Percentiles rank a stretch among this genome's conserved stretches.
phyloP scores from a whole-genome alignment of 305 asterid genomes.

The Ruellia speciosa region DNA sequence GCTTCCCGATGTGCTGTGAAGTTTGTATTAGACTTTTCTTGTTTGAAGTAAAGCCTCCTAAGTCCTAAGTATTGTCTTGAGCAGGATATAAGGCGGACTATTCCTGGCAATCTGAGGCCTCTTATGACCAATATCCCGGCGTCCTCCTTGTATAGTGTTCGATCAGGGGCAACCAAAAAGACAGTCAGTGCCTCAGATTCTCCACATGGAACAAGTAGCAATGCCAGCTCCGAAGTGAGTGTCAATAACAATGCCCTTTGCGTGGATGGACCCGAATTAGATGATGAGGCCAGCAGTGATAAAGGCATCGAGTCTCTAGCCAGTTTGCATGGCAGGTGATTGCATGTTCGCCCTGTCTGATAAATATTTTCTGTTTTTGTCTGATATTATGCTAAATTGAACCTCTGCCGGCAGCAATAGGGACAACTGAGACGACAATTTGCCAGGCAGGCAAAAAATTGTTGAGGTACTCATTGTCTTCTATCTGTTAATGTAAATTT shows the following conservation, averaged over 20 bases:
- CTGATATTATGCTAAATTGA: constrained; percentile 16
- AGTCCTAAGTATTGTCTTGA: constrained; percentile 12
- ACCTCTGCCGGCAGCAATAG: constrained; percentile 24
- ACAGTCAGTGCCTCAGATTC: constrained; percentile 72
- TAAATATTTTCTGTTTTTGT: constrained; percentile 12
- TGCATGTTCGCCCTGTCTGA: constrained; percentile 6
- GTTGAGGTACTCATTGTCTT: constrained; percentile 22
- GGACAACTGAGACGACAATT: constrained; percentile 20
- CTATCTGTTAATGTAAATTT: constrained; percentile 25
- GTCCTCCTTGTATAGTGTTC: constrained; percentile 88
- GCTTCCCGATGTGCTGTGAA: too few species aligned
- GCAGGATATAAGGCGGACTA: constrained; percentile 84
- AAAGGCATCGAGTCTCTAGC: constrained; percentile 65
- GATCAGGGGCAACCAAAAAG: constrained; percentile 64
- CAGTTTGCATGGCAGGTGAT: constrained; percentile 68
- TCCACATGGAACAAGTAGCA: constrained; percentile 89
- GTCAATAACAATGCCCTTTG: constrained; percentile 57
- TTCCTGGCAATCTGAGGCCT: constrained; percentile 77
- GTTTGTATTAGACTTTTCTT: too few species aligned
- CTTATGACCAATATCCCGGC: constrained; percentile 82
- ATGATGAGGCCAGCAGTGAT: constrained; percentile 67
- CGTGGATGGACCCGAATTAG: constrained; percentile 49
- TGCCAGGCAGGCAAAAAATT: constrained; percentile 17
- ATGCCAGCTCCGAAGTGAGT: constrained; percentile 91
- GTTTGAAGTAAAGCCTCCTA: too few species aligned